Evolutionary conservation across 495 filamentous ascomycete genomes (phyloP).

Genomic region (Tuber microsphaerosporum): DNA sequence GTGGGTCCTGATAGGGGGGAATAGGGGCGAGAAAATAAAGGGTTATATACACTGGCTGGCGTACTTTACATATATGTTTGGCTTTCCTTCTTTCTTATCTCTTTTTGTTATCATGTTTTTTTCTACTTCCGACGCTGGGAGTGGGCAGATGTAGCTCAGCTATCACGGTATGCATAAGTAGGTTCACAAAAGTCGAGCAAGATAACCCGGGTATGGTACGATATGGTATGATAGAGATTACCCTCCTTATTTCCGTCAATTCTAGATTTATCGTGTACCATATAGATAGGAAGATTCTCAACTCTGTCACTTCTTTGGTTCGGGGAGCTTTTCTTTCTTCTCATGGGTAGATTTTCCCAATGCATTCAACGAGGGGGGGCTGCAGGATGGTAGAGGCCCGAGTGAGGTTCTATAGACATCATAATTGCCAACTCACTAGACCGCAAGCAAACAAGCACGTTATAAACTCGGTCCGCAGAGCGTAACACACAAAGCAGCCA

Average conservation of each 20-base stretch:
- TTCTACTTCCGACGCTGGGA: background rate
- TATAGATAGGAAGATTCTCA: constrained; percentile 21
- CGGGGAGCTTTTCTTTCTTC: background rate
- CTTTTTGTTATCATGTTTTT: constrained; percentile 6
- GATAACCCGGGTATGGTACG: background rate
- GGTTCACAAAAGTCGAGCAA: background rate
- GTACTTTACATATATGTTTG: constrained; percentile 17
- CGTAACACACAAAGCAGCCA: background rate
- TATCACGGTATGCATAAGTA: background rate
- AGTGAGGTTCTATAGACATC: background rate
- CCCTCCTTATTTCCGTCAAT: background rate
- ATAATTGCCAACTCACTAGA: background rate
- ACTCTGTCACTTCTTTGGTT: constrained; percentile 10
- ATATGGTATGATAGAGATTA: constrained; percentile 11
- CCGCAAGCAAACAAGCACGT: background rate
- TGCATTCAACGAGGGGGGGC: background rate
- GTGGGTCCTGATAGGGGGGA: background rate
- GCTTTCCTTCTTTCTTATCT: constrained; percentile 13
- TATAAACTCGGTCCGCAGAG: background rate
- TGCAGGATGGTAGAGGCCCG: background rate
- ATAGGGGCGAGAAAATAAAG: constrained; percentile 6
- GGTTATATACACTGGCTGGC: constrained; percentile 25
- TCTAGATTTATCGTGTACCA: constrained; percentile 15
- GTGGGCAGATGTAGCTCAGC: background rate
- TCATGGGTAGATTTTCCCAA: background rate